Percentiles rank a stretch among this genome's conserved stretches.
These are phyloP conservation scores for Metschnikowia gruessii DNA, from an alignment of 805 yeast genomes.

Conservation along the genomic window DNA sequence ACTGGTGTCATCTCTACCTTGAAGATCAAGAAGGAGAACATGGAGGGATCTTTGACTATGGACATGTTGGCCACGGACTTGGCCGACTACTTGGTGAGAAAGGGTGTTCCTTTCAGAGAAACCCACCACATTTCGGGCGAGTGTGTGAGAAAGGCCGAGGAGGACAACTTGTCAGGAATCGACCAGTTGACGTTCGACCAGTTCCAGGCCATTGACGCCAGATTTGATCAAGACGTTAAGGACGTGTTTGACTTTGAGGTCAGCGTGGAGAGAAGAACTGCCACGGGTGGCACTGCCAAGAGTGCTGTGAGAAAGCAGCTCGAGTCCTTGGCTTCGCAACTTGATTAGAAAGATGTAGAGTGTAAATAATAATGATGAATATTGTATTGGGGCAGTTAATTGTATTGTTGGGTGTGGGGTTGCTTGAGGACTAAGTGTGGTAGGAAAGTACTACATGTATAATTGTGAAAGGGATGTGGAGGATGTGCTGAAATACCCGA, in stretches of 20 bases:
- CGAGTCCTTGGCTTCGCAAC: constrained; percentile 27
- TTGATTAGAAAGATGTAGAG: too few species aligned
- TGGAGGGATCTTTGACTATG: constrained; percentile 91
- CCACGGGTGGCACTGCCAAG: constrained; percentile 96
- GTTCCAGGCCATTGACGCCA: constrained; percentile 70
- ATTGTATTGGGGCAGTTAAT: too few species aligned
- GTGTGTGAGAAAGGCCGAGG: constrained; percentile 92
- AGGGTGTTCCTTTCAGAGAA: constrained; percentile 98
- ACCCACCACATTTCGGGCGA: constrained; percentile 99
- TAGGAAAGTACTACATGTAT: too few species aligned
- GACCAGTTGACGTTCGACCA: constrained; percentile 78
- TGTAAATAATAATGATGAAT: too few species aligned
- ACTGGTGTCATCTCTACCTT: constrained; percentile 95
- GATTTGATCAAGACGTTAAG: constrained; percentile 79
- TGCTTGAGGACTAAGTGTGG: too few species aligned
- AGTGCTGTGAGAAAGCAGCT: constrained; percentile 82
- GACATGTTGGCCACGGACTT: constrained; percentile 99
- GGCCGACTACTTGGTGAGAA: constrained; percentile 95
- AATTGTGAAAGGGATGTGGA: too few species aligned
- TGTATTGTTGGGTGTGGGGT: too few species aligned
- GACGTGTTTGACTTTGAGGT: constrained; percentile 89
- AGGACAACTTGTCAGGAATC: constrained; percentile 70
- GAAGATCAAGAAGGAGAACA: constrained; percentile 63
- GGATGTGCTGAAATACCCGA: too few species aligned
- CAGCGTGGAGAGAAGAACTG: constrained; percentile 94